Evolutionary conservation across 2,329 filamentous ascomycete genomes (phyloP).

Genomic region (Tolypocladium tropicale): DNA sequence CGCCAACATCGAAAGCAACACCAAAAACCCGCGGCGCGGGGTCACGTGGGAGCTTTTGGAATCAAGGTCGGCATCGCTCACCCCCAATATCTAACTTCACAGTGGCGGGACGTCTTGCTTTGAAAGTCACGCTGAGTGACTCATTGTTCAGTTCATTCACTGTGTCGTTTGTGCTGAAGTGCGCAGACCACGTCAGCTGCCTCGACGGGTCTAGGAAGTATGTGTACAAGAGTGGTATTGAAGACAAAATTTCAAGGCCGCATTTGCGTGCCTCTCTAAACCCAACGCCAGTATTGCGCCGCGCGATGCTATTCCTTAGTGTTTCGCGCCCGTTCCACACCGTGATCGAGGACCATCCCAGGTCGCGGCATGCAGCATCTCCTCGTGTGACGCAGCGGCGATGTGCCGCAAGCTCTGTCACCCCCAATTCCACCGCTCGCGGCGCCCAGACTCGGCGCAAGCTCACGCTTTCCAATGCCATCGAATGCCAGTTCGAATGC

Average conservation of each 20-base stretch:
- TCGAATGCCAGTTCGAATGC: neutral
- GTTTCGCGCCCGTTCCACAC: neutral
- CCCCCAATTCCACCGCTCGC: neutral
- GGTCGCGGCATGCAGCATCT: neutral
- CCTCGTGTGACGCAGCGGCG: neutral
- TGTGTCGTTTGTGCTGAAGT: neutral
- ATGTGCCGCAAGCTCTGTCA: neutral
- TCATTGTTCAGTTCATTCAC: neutral
- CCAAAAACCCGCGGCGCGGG: slow-evolving; percentile 3
- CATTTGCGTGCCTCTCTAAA: slow-evolving; percentile 2
- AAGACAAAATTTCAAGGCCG: neutral
- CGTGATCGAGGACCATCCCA: neutral
- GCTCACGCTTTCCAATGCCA: neutral
- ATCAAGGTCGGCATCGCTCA: neutral
- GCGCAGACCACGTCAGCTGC: neutral
- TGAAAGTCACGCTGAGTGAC: neutral
- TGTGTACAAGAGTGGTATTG: neutral
- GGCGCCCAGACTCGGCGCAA: neutral
- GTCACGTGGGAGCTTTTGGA: slow-evolving; percentile 6
- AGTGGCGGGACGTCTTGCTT: neutral
- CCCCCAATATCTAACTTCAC: neutral
- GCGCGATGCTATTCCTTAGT: neutral
- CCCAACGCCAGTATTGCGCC: slow-evolving; percentile 1
- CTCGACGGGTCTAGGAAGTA: neutral
- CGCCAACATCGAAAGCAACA: slow-evolving; percentile 13